These are phyloP conservation scores for Yamadazyma mexicana DNA, from an alignment of 1,139 yeast species.

Conservation along the genomic window DNA sequence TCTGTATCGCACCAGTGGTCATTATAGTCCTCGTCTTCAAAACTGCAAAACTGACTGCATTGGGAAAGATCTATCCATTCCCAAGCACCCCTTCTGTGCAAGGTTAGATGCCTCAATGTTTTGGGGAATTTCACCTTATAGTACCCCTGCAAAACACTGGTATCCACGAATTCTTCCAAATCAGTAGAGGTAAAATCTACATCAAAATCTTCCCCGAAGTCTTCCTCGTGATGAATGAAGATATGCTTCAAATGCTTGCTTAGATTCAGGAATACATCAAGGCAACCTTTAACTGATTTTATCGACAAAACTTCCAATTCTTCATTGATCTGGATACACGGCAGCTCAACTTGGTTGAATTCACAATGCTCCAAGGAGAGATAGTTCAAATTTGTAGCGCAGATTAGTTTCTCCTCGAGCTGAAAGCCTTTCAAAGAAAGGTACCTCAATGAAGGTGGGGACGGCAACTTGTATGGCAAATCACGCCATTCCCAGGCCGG, in stretches of 20 bases:
- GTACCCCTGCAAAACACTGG: neutral
- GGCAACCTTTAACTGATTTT: too few species aligned
- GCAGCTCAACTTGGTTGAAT: too few species aligned
- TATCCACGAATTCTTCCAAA: neutral
- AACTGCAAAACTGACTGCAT: neutral
- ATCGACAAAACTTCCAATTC: neutral
- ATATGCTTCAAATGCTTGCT: neutral
- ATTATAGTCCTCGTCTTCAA: neutral
- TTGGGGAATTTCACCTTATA: neutral
- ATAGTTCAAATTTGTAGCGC: neutral
- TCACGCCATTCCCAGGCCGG: neutral
- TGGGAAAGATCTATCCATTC: neutral
- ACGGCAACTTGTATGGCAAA: too few species aligned
- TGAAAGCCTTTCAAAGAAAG: too few species aligned
- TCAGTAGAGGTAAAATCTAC: neutral
- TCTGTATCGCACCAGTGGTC: neutral
- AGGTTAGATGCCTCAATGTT: neutral
- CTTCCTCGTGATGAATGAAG: neutral
- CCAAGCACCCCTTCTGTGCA: neutral
- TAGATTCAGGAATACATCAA: too few species aligned
- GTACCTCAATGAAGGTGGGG: too few species aligned
- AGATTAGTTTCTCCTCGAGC: neutral
- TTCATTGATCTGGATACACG: neutral
- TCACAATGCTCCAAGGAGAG: neutral
- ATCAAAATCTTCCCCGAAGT: neutral